A percentile compares a stretch with the other conserved stretches of the same genome.
These are phyloP conservation scores for Phytopythium cucurbitacearum DNA, from an alignment of 352 stramenopile species.

Conservation along the genomic window DNA sequence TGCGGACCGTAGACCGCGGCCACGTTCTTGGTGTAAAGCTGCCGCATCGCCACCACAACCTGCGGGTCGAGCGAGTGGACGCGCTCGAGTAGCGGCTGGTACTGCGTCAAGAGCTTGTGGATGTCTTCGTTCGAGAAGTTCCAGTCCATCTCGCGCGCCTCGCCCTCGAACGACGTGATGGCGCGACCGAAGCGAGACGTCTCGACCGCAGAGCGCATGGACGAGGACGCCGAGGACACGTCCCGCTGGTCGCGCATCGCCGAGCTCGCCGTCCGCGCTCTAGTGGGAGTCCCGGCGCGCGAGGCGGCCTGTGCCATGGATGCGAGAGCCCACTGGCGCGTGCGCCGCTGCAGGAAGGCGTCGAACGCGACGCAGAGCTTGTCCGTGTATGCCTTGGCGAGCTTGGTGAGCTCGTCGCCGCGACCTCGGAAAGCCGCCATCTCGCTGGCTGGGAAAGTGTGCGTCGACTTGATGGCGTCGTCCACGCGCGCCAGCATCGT, in stretches of 20 bases:
- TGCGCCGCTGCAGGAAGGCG: slow-evolving; percentile 41
- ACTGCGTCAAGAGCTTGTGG: slow-evolving; percentile 37
- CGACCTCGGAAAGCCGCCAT: slow-evolving; percentile 56
- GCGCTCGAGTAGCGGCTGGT: slow-evolving; percentile 34
- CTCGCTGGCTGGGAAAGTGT: slow-evolving; percentile 51
- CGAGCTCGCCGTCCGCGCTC: slow-evolving; percentile 5
- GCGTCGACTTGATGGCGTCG: slow-evolving; percentile 53
- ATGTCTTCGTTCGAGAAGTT: slow-evolving; percentile 56
- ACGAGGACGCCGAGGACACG: slow-evolving; percentile 14
- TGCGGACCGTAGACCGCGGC: slow-evolving; percentile 48
- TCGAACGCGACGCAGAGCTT: slow-evolving; percentile 55
- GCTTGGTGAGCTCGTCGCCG: slow-evolving; percentile 45
- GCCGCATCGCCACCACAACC: slow-evolving; percentile 25
- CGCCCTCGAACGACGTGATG: slow-evolving; percentile 33
- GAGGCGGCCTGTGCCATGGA: slow-evolving; percentile 10
- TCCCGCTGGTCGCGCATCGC: slow-evolving; percentile 25
- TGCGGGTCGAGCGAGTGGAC: slow-evolving; percentile 41
- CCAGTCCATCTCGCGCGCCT: slow-evolving; percentile 56
- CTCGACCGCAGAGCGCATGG: slow-evolving; percentile 14
- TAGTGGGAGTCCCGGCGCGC: neutral
- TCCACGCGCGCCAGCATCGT: slow-evolving; percentile 41
- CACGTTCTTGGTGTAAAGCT: slow-evolving; percentile 53
- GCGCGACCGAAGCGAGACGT: slow-evolving; percentile 27
- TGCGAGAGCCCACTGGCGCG: slow-evolving; percentile 30
- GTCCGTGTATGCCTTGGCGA: slow-evolving; percentile 42